Base-by-base conservation (phyloP, 2,329 filamentous ascomycete genomes). In the Aureobasidium uvarum region DNA sequence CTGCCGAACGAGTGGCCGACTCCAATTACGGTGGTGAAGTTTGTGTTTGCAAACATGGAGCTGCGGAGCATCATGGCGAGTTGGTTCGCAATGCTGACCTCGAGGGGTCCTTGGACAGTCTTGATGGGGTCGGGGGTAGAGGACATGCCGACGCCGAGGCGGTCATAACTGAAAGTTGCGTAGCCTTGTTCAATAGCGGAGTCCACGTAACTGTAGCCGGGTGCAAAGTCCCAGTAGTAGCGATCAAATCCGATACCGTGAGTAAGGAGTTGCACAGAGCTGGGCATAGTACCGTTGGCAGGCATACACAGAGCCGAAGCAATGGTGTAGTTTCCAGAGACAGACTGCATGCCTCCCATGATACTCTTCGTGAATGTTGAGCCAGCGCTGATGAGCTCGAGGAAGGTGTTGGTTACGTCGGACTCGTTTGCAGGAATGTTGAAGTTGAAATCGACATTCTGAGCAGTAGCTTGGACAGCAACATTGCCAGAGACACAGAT, bases 81-180 rank as follows among this genome's bases (percentile, higher is more conserved):
- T n/a, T 69, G 56, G 65, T 78, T 74, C 5, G 71, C 71, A 59
- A 79, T 73, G 28, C 74, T 75, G 65, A 76, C 70, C 65, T 80
- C 74, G 28, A 78, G 63, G 23, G 73, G 70, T 8, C 72, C 72
- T 68, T 80, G 77, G 31, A 79, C 75, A 51, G 72, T 70, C 46
- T 76, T 71, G 52, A 77, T 69, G 13, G 76, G 73, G 65, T 79
- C 77, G 7, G 77, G 75, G 56, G 77, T 76, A 51, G 72, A 71
- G 28, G 76, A 79, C 10, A 66, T 66, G 1, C 77, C 78, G 1
- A 73, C 72, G 36, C 77, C 78, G 11, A 80, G 74, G 58, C 78
- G 77, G 68, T 80, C 78, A 71, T 79, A 79, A 63, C 73, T 74
- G 71, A 80, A 75, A 1, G 77, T 78, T 3, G 76, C 74, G 68